phyloP scores from a whole-genome alignment of 2,329 filamentous ascomycete species.

The Claviceps capensis region DNA sequence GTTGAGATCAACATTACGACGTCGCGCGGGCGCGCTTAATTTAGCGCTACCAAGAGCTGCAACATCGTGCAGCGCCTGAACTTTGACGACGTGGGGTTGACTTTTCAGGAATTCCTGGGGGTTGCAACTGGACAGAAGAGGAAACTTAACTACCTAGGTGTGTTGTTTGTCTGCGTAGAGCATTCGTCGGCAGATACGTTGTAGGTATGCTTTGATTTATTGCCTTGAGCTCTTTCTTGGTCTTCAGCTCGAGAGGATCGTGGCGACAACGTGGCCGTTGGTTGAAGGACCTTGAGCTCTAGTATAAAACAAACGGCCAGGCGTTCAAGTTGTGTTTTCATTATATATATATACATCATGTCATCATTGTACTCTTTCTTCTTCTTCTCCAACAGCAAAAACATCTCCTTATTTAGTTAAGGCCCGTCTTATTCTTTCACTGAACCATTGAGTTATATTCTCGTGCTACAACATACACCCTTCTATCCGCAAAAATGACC shows the following conservation, averaged over 20 bases:
- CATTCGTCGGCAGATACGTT: too few species aligned
- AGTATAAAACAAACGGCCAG: not conserved
- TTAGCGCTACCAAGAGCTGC: not conserved
- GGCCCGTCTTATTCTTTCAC: not conserved
- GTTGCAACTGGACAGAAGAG: not conserved
- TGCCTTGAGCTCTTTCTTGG: not conserved
- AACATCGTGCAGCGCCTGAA: not conserved
- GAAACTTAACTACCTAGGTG: not conserved
- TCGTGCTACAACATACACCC: not conserved
- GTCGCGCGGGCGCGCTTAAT: not conserved
- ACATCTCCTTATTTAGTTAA: not conserved
- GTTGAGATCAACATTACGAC: not conserved
- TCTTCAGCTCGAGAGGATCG: too few species aligned
- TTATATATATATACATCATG: too few species aligned
- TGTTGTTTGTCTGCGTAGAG: not conserved
- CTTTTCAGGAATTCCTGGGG: not conserved
- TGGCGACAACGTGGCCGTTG: too few species aligned
- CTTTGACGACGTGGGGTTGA: not conserved
- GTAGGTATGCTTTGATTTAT: not conserved
- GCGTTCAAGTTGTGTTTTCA: not conserved
- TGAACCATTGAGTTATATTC: not conserved
- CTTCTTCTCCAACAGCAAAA: not conserved
- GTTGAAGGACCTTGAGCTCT: not conserved
- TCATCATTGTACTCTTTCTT: not conserved
- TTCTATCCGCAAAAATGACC: conserved; percentile 3